Percentiles rank a stretch among this genome's conserved stretches.
Evolutionary conservation across 345 rosid genomes (phyloP).

Genomic region (Heritiera littoralis): DNA sequence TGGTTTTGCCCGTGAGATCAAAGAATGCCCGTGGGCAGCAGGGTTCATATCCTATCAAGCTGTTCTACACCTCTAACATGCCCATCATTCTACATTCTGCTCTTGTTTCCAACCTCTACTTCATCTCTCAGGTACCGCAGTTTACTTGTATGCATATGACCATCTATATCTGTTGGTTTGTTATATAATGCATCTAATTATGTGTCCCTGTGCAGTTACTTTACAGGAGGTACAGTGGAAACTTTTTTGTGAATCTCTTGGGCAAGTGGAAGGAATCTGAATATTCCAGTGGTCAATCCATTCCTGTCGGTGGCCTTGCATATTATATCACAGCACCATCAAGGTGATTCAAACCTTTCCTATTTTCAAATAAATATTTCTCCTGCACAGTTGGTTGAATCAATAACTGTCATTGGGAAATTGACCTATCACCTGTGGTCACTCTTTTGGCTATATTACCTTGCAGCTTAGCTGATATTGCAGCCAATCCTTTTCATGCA

Average conservation of each 20-base stretch:
- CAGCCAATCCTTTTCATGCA: constrained; percentile 75
- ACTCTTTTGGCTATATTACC: neutral
- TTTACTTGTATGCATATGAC: neutral
- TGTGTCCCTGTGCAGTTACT: constrained; percentile 47
- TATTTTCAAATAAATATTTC: neutral
- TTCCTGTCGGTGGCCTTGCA: constrained; percentile 73
- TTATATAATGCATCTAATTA: constrained; percentile 1
- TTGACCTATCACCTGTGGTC: neutral
- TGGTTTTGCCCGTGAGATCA: constrained; percentile 72
- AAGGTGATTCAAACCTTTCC: constrained; percentile 33
- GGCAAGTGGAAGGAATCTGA: constrained; percentile 40
- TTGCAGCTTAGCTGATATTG: constrained; percentile 67
- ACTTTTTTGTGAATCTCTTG: constrained; percentile 66
- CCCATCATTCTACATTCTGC: constrained; percentile 84
- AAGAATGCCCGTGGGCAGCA: constrained; percentile 79
- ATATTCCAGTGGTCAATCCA: constrained; percentile 57
- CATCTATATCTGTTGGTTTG: neutral
- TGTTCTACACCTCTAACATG: constrained; percentile 85
- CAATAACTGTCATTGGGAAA: neutral
- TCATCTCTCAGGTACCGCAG: constrained; percentile 63
- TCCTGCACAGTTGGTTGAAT: neutral
- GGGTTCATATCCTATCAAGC: constrained; percentile 77
- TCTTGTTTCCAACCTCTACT: constrained; percentile 70
- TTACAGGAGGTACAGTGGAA: constrained; percentile 63
- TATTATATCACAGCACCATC: constrained; percentile 72